Evolutionary conservation across 345 rosid species (phyloP).

Genomic region (Linum usitatissimum): DNA sequence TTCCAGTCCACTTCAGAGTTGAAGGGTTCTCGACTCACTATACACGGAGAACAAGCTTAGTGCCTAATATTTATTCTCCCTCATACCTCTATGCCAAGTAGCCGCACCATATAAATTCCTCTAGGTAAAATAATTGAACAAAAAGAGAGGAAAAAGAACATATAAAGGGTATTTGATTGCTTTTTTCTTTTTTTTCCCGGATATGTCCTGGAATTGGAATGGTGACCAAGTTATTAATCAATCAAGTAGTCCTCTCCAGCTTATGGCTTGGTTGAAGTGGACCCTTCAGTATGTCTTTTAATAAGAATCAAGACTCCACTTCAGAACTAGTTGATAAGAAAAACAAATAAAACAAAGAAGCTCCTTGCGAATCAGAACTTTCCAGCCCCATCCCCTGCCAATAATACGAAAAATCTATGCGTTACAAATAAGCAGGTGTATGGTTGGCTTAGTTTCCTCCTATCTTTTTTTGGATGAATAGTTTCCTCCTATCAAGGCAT

Average conservation of each 20-base stretch:
- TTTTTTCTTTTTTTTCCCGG: conserved; percentile 1
- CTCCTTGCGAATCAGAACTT: conserved; percentile 21
- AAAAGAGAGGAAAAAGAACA: conserved; percentile 1
- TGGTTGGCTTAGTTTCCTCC: conserved; percentile 12
- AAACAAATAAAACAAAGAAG: conserved; percentile 19
- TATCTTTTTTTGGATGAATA: too few relatives aligned
- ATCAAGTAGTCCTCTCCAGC: conserved; percentile 17
- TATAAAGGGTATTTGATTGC: conserved; percentile 20
- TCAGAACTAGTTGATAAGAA: conserved; percentile 10
- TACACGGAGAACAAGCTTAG: conserved; percentile 21
- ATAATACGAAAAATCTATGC: conserved; percentile 1
- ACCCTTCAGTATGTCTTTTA: conserved; percentile 13
- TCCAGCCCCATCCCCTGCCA: conserved; percentile 12
- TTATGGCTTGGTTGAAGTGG: conserved; percentile 21
- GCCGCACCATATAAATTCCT: conserved; percentile 8
- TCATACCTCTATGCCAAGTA: conserved; percentile 9
- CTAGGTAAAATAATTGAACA: neutral
- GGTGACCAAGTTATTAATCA: conserved; percentile 15
- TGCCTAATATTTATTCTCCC: conserved; percentile 10
- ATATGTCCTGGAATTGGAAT: too few relatives aligned
- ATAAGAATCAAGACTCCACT: conserved; percentile 45
- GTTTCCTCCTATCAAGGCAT: conserved; percentile 17
- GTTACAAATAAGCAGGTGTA: too few relatives aligned
- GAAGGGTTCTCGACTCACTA: conserved; percentile 32
- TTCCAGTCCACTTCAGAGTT: conserved; percentile 23